A percentile compares a stretch with the other conserved stretches of the same genome.
Conservation (phyloP, 2,329 filamentous ascomycete genomes). For the Xylaria sp. region DNA sequence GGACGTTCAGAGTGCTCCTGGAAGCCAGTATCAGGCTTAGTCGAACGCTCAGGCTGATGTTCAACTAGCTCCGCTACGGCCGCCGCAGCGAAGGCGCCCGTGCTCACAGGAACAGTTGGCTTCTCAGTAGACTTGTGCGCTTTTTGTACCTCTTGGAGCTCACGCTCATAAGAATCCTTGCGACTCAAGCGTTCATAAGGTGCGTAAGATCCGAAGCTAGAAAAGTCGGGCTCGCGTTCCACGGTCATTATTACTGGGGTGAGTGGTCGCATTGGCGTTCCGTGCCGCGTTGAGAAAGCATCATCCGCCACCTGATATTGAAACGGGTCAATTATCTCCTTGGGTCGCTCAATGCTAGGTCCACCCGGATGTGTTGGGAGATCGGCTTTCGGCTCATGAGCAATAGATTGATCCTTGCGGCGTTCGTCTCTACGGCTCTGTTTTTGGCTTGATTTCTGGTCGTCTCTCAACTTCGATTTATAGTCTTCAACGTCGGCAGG, state of each 20-base stretch:
- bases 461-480: conserved; percentile 36
- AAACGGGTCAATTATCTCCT: conserved; percentile 64
- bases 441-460: conserved; percentile 46
- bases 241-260: conserved; percentile 65
- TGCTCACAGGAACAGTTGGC: conserved; percentile 61
- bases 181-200: conserved; percentile 58
- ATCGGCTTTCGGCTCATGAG: conserved; percentile 37
- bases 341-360: conserved; percentile 43
- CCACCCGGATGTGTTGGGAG: conserved; percentile 48
- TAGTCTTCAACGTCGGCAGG: conserved; percentile 45
- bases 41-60: conserved; percentile 49
- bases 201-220: conserved; percentile 46
- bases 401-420: conserved; percentile 37
- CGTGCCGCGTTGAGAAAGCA: conserved; percentile 59
- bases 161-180: conserved; percentile 62
- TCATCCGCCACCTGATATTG: conserved; percentile 67
- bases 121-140: conserved; percentile 60
- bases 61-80: conserved; percentile 56
- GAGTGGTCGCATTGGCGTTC: conserved; percentile 56
- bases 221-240: conserved; percentile 64
- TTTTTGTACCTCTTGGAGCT: conserved; percentile 57
- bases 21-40: conserved; percentile 50
- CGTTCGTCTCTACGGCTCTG: conserved; percentile 44
- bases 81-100: conserved; percentile 60
- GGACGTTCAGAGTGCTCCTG: conserved; percentile 52